A percentile compares a stretch with the other conserved stretches of the same genome.
phyloP scores from a whole-genome alignment of 2,329 filamentous ascomycete genomes.

The Penicillium hesseltinei region DNA sequence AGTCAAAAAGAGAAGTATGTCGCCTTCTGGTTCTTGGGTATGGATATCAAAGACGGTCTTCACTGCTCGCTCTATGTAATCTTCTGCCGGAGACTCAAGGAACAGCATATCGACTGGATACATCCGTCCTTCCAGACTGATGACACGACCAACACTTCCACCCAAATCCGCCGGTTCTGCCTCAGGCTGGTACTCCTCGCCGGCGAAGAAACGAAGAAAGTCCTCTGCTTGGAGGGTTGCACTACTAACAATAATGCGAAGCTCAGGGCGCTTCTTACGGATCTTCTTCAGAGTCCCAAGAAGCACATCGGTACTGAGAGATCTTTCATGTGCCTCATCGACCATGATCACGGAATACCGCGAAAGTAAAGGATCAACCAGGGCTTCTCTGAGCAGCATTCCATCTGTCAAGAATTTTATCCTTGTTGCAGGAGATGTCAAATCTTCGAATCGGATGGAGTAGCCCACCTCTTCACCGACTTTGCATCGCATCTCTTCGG shows the following conservation, averaged over 20 bases:
- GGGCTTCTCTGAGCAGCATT: constrained; percentile 81
- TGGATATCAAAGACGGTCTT: constrained; percentile 87
- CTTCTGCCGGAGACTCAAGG: constrained; percentile 71
- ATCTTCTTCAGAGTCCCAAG: constrained; percentile 92
- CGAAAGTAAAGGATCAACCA: constrained; percentile 87
- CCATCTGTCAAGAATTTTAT: constrained; percentile 98
- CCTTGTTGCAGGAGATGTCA: constrained; percentile 76
- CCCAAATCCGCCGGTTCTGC: constrained; percentile 36
- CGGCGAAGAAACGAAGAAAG: constrained; percentile 75
- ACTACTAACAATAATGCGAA: constrained; percentile 88
- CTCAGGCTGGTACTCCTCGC: constrained; percentile 41
- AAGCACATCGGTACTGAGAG: constrained; percentile 86
- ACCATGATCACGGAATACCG: constrained; percentile 97
- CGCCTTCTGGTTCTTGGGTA: constrained; percentile 72
- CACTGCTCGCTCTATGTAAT: constrained; percentile 82
- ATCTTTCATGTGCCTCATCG: constrained; percentile 93
- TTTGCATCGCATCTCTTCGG: constrained; percentile 82
- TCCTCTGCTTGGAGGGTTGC: constrained; percentile 88
- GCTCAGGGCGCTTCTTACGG: constrained; percentile 70
- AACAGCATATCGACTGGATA: constrained; percentile 88
- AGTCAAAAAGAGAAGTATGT: constrained; percentile 87
- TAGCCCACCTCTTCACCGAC: constrained; percentile 90
- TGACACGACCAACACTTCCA: constrained; percentile 60
- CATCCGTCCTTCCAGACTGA: constrained; percentile 82
- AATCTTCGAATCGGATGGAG: constrained; percentile 87